Evolutionary conservation across 306 rosid genomes (phyloP).

Genomic region (Oemleria cerasiformis): DNA sequence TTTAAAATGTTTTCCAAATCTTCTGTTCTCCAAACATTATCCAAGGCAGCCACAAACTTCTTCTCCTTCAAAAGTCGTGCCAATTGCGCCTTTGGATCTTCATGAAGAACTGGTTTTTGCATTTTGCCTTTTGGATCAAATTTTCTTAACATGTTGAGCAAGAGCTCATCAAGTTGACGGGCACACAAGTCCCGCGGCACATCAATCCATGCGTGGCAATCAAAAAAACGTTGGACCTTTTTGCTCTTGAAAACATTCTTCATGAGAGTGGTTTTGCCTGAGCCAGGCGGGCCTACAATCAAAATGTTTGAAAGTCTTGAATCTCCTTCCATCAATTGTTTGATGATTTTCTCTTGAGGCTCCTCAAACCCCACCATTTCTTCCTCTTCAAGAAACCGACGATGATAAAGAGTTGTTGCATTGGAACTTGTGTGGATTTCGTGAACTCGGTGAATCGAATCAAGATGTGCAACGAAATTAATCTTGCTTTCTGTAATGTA

Average conservation of each 20-base stretch:
- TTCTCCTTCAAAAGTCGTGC: neutral
- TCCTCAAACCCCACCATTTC: neutral
- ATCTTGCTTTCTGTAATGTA: neutral
- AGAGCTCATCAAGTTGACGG: neutral
- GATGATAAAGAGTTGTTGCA: neutral
- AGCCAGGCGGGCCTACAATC: slow-evolving; percentile 4
- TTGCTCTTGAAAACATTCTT: slow-evolving; percentile 1
- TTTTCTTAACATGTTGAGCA: neutral
- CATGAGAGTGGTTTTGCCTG: slow-evolving; percentile 7
- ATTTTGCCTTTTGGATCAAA: neutral
- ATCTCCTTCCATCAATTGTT: neutral
- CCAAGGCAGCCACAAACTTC: slow-evolving; percentile 7
- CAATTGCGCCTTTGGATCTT: neutral
- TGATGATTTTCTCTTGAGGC: neutral
- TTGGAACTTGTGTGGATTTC: neutral
- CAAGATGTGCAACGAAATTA: accelerated
- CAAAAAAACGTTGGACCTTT: neutral
- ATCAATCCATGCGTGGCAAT: slow-evolving; percentile 16
- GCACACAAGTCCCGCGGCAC: neutral
- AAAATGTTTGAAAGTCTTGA: neutral
- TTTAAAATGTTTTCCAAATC: neutral
- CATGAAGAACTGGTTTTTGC: neutral
- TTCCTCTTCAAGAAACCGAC: neutral
- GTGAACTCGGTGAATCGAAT: neutral
- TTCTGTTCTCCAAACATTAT: slow-evolving; percentile 2